phyloP scores from a whole-genome alignment of 495 filamentous ascomycete genomes.

The Tricharina praecox region DNA sequence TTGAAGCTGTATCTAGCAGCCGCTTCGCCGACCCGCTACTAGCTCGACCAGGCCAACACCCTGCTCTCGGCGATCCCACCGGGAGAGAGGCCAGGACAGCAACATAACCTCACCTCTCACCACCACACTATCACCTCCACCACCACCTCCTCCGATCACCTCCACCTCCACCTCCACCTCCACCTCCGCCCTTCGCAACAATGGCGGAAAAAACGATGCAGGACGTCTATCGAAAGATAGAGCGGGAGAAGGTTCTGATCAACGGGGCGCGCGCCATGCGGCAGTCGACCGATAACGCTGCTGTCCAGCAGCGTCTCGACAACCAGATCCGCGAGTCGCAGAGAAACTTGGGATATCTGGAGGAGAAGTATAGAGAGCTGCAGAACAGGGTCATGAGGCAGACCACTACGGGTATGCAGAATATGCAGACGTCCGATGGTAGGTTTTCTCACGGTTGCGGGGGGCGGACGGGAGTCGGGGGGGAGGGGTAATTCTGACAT shows the following conservation, averaged over 20 bases:
- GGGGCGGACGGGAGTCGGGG: too few relatives aligned
- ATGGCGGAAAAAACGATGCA: constrained; percentile 26
- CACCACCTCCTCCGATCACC: too few relatives aligned
- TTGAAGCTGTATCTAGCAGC: too few relatives aligned
- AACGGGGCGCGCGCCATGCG: constrained; percentile 86
- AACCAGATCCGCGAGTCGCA: constrained; percentile 83
- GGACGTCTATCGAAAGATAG: constrained; percentile 91
- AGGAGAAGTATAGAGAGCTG: constrained; percentile 73
- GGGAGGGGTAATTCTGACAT: too few relatives aligned
- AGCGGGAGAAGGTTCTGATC: constrained; percentile 91
- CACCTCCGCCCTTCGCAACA: constrained; percentile 1
- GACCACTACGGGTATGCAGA: constrained; percentile 34
- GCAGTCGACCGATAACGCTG: constrained; percentile 80
- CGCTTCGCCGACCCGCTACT: too few relatives aligned
- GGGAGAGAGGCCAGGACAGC: too few relatives aligned
- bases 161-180: too few relatives aligned
- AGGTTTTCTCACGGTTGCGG: too few relatives aligned
- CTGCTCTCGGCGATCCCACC: too few relatives aligned
- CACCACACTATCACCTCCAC: too few relatives aligned
- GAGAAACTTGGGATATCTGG: constrained; percentile 84
- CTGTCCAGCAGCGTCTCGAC: constrained; percentile 74
- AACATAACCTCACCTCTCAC: too few relatives aligned
- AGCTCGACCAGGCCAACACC: too few relatives aligned
- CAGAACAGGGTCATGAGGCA: constrained; percentile 59
- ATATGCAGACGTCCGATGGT: constrained; percentile 38